Conservation (phyloP, 2,329 filamentous ascomycete species). For the Aspergillus alliaceus region DNA sequence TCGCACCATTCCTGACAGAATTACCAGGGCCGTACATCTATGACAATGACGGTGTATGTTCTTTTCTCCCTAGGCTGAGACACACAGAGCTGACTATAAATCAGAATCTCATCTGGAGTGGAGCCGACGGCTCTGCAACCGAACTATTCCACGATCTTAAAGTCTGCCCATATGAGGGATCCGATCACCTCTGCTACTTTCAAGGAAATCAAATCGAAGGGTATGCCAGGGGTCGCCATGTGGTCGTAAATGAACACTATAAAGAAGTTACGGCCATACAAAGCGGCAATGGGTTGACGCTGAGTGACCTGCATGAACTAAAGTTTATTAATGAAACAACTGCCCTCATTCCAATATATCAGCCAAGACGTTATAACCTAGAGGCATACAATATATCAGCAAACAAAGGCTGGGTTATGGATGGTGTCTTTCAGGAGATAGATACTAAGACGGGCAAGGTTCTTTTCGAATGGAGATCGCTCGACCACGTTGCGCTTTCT, state of each 20-base stretch:
- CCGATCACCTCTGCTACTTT: conserved; percentile 53
- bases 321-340: conserved; percentile 44
- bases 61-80: neutral
- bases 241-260: conserved; percentile 54
- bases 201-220: conserved; percentile 53
- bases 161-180: conserved; percentile 50
- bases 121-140: conserved; percentile 50
- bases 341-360: conserved; percentile 43
- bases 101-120: conserved; percentile 52
- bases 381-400: conserved; percentile 41
- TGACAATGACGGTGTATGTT: conserved; percentile 48
- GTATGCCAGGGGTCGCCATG: conserved; percentile 53
- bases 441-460: conserved; percentile 50
- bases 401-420: conserved; percentile 53
- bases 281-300: conserved; percentile 38
- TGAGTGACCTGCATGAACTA: conserved; percentile 56
- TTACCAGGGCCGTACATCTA: conserved; percentile 54
- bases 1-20: conserved; percentile 50
- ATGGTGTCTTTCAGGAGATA: conserved; percentile 55
- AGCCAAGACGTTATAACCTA: conserved; percentile 48
- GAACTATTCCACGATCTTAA: conserved; percentile 50
- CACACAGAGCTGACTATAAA: neutral
- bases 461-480: conserved; percentile 52
- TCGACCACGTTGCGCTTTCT: conserved; percentile 51
- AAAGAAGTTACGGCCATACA: conserved; percentile 49